These are phyloP conservation scores for Aspergillus mulundensis DNA, from an alignment of 495 filamentous ascomycete species.

Conservation along the genomic window DNA sequence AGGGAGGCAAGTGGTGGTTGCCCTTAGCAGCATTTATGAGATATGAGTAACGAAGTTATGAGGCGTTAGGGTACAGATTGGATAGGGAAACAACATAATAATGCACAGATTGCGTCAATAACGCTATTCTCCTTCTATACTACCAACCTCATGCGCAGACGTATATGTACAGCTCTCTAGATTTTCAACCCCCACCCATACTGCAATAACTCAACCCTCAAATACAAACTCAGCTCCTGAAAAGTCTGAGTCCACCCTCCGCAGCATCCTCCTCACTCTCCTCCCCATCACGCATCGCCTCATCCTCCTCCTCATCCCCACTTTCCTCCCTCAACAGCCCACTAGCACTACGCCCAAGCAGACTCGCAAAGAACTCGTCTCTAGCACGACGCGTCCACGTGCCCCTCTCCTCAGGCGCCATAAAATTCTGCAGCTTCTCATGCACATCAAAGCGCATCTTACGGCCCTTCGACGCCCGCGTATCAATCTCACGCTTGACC, in stretches of 20 bases:
- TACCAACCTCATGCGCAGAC: neutral
- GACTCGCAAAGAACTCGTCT: slow-evolving; percentile 81
- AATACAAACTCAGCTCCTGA: slow-evolving; percentile 45
- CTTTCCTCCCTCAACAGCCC: slow-evolving; percentile 68
- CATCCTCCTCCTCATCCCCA: slow-evolving; percentile 44
- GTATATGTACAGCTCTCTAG: neutral
- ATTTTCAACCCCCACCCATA: neutral
- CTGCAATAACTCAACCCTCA: neutral
- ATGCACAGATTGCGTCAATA: no score
- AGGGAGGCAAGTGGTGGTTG: neutral
- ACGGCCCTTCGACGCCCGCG: slow-evolving; percentile 89
- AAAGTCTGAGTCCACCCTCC: slow-evolving; percentile 72
- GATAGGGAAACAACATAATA: no score
- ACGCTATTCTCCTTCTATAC: no score
- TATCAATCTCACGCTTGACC: slow-evolving; percentile 77
- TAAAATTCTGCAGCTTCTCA: slow-evolving; percentile 96
- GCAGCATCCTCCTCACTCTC: slow-evolving; percentile 42
- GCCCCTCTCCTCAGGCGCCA: slow-evolving; percentile 83
- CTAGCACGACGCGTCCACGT: slow-evolving; percentile 72
- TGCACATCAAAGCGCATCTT: slow-evolving; percentile 93
- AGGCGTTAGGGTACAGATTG: neutral
- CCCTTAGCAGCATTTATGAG: neutral
- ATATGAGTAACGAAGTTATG: neutral
- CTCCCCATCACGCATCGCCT: no score
- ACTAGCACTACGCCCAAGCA: slow-evolving; percentile 71